phyloP scores from a whole-genome alignment of 2,329 filamentous ascomycete genomes.

The Claviceps africana region DNA sequence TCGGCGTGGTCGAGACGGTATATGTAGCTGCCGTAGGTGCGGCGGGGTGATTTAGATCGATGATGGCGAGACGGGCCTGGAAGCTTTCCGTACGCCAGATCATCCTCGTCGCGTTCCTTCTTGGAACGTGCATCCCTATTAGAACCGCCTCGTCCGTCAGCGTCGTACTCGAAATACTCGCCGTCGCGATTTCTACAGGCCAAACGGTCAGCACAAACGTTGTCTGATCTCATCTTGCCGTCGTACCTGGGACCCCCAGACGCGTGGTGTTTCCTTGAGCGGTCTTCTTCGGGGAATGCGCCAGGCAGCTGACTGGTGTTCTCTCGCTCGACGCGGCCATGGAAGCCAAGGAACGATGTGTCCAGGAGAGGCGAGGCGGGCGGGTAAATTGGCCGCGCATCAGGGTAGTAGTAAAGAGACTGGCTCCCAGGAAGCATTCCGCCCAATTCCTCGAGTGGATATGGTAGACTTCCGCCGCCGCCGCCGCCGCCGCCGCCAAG shows the following conservation, averaged over 20 bases:
- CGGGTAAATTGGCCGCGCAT: slow-evolving; percentile 19
- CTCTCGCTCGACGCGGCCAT: slow-evolving; percentile 18
- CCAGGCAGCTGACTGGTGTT: slow-evolving; percentile 15
- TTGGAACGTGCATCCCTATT: slow-evolving; percentile 5
- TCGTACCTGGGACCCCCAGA: slow-evolving; percentile 11
- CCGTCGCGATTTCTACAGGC: slow-evolving; percentile 5
- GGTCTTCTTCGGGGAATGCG: slow-evolving; percentile 20
- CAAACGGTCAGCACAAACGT: not conserved
- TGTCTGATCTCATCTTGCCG: slow-evolving; percentile 7
- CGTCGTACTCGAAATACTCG: slow-evolving; percentile 7
- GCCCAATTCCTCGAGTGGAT: slow-evolving; percentile 24
- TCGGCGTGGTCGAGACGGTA: slow-evolving; percentile 10
- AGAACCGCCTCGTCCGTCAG: slow-evolving; percentile 15
- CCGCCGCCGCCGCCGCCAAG: slow-evolving; percentile 16
- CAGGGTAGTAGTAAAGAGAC: slow-evolving; percentile 26
- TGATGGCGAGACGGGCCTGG: slow-evolving; percentile 13
- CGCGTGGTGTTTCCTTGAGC: slow-evolving; percentile 5
- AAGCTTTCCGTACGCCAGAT: slow-evolving; percentile 35
- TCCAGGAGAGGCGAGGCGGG: slow-evolving; percentile 21
- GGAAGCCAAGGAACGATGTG: slow-evolving; percentile 22
- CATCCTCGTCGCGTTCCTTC: slow-evolving; percentile 24
- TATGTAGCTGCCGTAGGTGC: slow-evolving; percentile 17
- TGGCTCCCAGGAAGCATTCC: slow-evolving; percentile 24
- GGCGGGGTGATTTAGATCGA: slow-evolving; percentile 8
- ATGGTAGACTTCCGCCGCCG: slow-evolving; percentile 20